Conservation (phyloP, 257 asterid species). For the Mitragyna speciosa region DNA sequence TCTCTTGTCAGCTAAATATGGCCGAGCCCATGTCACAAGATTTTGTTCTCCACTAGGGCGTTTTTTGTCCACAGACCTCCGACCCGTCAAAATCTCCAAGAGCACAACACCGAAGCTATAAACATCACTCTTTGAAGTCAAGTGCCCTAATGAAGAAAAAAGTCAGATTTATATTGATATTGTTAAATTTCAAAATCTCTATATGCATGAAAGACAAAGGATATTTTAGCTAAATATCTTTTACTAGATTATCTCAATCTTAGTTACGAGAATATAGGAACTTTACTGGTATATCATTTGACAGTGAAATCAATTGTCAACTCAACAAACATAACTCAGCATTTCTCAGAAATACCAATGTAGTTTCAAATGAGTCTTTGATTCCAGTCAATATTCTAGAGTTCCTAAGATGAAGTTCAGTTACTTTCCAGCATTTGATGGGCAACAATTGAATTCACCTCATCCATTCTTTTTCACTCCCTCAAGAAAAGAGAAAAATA, state of each 20-base stretch:
- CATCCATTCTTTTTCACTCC: neutral
- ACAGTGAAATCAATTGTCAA: neutral
- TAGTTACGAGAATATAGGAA: too few species aligned
- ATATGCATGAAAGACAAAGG: neutral
- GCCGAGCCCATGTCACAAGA: constrained; percentile 89
- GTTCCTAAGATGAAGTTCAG: neutral
- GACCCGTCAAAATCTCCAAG: constrained; percentile 77
- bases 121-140: constrained; percentile 89
- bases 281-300: neutral
- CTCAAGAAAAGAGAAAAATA: neutral
- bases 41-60: constrained; percentile 89
- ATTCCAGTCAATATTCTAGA: neutral
- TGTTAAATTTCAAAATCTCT: neutral
- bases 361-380: too few species aligned
- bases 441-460: neutral
- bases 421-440: neutral
- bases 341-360: neutral
- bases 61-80: constrained; percentile 92
- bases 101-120: constrained; percentile 94
- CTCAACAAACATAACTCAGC: neutral
- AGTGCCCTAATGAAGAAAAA: constrained; percentile 53
- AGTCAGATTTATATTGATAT: neutral
- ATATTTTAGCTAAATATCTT: neutral
- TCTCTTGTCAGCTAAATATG: constrained; percentile 76
- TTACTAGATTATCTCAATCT: neutral